Conservation (phyloP, 2,329 filamentous ascomycete species). For the Diaporthe sp. region DNA sequence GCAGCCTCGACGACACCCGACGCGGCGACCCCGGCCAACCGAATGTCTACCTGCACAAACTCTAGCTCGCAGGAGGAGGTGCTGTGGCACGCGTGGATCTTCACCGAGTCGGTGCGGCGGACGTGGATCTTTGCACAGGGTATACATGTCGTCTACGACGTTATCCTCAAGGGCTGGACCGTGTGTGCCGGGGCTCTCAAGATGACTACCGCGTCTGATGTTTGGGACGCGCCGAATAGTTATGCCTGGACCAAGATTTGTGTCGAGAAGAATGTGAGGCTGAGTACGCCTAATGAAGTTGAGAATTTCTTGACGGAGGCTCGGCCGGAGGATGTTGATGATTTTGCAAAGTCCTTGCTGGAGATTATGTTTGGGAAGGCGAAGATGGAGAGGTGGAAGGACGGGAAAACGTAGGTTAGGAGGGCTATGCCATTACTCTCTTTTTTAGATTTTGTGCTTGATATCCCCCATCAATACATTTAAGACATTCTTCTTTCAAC, state of each 20-base stretch:
- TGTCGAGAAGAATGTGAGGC: neutral
- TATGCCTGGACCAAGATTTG: slow-evolving; percentile 26
- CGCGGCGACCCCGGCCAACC: neutral
- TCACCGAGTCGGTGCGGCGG: slow-evolving; percentile 36
- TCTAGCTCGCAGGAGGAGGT: slow-evolving; percentile 31
- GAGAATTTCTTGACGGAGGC: neutral
- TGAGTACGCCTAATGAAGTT: neutral
- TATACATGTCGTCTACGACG: slow-evolving; percentile 4
- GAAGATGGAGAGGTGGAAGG: slow-evolving; percentile 36
- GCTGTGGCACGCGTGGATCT: slow-evolving; percentile 37
- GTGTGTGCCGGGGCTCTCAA: slow-evolving; percentile 9
- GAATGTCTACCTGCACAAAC: neutral
- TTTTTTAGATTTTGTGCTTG: too few relatives aligned
- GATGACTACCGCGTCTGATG: neutral
- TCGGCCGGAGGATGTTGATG: slow-evolving; percentile 27
- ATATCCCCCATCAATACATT: too few relatives aligned
- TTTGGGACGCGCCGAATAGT: slow-evolving; percentile 37
- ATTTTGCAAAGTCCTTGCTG: slow-evolving; percentile 18
- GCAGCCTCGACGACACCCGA: neutral
- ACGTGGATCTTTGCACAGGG: slow-evolving; percentile 28
- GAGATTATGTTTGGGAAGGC: slow-evolving; percentile 30
- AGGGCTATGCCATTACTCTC: neutral
- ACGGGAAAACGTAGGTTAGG: neutral
- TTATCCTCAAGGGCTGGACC: slow-evolving; percentile 11
- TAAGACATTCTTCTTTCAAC: too few relatives aligned